Evolutionary conservation across 2,329 filamentous ascomycete genomes (phyloP).

Genomic region (Fusarium tupiense): DNA sequence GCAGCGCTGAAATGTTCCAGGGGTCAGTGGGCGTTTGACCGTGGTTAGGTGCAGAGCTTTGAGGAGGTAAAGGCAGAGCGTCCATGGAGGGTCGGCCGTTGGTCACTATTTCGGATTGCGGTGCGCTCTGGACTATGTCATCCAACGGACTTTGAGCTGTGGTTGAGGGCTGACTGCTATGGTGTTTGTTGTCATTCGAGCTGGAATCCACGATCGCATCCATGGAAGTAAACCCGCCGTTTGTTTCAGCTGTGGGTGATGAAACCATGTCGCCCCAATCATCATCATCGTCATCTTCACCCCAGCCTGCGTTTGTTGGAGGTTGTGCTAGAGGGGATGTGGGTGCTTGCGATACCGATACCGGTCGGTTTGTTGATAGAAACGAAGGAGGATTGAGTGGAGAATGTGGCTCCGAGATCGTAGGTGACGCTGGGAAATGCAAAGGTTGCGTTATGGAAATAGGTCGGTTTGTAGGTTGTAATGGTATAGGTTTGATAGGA

Average conservation of each 20-base stretch:
- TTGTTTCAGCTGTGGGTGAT: constrained; percentile 40
- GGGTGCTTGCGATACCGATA: constrained; percentile 30
- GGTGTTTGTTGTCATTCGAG: not conserved
- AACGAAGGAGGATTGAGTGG: constrained; percentile 13
- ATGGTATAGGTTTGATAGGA: constrained; percentile 21
- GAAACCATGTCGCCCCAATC: constrained; percentile 71
- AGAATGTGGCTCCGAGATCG: constrained; percentile 19
- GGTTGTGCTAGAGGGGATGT: constrained; percentile 38
- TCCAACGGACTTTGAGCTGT: constrained; percentile 8
- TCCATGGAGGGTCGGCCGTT: constrained; percentile 24
- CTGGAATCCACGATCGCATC: constrained; percentile 17
- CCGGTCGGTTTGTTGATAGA: constrained; percentile 18
- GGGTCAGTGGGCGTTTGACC: not conserved
- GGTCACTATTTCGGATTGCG: not conserved
- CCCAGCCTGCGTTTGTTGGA: constrained; percentile 27
- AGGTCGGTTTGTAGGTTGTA: constrained; percentile 32
- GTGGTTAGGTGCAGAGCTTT: constrained; percentile 1
- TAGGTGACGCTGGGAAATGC: constrained; percentile 28
- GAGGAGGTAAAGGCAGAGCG: not conserved
- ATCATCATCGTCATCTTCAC: constrained; percentile 53
- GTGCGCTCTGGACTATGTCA: not conserved
- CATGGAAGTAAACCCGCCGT: constrained; percentile 33
- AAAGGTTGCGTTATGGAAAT: constrained; percentile 32
- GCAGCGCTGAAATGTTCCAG: not conserved
- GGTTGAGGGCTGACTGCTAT: constrained; percentile 13